phyloP scores from a whole-genome alignment of 148 eudicot species.

The Chenopodium album region DNA sequence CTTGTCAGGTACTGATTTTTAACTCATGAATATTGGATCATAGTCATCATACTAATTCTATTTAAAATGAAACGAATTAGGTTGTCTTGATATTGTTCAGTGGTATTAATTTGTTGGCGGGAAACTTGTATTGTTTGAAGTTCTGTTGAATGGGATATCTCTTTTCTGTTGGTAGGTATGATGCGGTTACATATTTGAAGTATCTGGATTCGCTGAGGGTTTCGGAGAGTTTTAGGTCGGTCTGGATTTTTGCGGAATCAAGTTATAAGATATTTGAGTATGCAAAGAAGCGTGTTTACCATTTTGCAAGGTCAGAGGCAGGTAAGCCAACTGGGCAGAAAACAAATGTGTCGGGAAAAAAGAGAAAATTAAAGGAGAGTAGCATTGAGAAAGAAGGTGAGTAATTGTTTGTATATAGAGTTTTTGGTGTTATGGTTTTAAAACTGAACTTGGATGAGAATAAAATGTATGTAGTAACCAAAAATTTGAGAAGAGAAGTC shows the following conservation, averaged over 20 bases:
- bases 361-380: constrained; percentile 58
- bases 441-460: background rate
- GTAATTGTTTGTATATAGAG: background rate
- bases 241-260: constrained; percentile 98
- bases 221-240: constrained; percentile 97
- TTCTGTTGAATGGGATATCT: background rate
- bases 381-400: constrained; percentile 52
- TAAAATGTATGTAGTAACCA: background rate
- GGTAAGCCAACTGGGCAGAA: constrained; percentile 41
- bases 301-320: constrained; percentile 51
- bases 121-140: constrained; percentile 4
- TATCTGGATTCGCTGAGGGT: constrained; percentile 97
- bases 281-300: constrained; percentile 94
- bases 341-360: constrained; percentile 41
- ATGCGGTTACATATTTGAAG: constrained; percentile 97
- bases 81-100: too few species aligned
- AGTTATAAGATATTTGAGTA: constrained; percentile 92
- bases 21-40: background rate
- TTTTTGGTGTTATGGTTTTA: background rate
- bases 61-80: too few species aligned
- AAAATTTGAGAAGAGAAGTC: background rate
- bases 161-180: constrained; percentile 55
- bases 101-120: background rate
- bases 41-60: too few species aligned
- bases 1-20: constrained; percentile 61